A percentile compares a stretch with the other conserved stretches of the same genome.
phyloP scores from a whole-genome alignment of 768 basidiomycete genomes.

The Boletus coccyginus region DNA sequence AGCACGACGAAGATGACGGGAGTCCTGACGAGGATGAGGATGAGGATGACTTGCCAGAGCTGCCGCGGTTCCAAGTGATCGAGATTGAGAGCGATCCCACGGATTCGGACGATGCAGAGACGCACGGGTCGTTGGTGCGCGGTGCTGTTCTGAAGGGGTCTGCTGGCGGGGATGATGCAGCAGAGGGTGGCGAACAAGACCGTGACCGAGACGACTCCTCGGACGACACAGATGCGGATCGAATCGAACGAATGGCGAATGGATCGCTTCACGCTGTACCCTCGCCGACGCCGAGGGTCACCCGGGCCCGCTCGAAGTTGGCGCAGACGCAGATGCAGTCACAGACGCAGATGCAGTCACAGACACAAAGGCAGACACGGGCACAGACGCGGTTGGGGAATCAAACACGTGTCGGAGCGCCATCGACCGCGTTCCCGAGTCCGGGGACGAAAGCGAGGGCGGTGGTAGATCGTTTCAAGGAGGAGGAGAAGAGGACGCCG shows the following conservation, averaged over 20 bases:
- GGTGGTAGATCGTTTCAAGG: conserved; percentile 9
- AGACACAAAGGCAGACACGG: too few relatives aligned
- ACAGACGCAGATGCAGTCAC: neutral
- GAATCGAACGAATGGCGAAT: conserved; percentile 16
- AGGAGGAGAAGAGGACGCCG: neutral
- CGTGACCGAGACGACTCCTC: neutral
- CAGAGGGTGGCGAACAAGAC: neutral
- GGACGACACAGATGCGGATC: conserved; percentile 7
- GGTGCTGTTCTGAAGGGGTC: neutral
- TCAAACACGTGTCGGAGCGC: neutral
- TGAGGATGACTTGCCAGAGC: neutral
- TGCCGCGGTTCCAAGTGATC: conserved; percentile 13
- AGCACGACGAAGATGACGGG: neutral
- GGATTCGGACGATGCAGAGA: conserved; percentile 32
- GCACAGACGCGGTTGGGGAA: conserved; percentile 2
- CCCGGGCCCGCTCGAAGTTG: conserved; percentile 7
- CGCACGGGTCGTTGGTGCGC: conserved; percentile 15
- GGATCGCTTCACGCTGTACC: neutral
- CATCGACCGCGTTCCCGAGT: conserved; percentile 9
- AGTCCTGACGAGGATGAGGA: neutral
- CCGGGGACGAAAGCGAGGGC: conserved; percentile 15
- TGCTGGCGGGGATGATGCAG: neutral
- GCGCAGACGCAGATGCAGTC: neutral
- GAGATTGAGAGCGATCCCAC: conserved; percentile 10
- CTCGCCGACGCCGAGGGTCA: neutral